Base-by-base conservation (phyloP, 225 moss, liverwort and hornwort genomes). In the Ulota crispa region DNA sequence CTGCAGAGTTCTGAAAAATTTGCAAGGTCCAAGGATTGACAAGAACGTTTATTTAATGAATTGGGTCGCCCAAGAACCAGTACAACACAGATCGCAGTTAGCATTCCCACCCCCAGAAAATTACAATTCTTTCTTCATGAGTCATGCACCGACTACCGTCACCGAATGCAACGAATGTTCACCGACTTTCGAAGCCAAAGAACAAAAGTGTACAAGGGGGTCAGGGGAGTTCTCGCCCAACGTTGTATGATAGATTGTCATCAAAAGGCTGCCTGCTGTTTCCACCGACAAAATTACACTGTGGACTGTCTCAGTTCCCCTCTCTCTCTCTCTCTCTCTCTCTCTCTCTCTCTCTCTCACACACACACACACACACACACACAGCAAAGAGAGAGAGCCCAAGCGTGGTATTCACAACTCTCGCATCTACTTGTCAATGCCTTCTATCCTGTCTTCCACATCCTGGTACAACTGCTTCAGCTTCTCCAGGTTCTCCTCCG, bases 361-460 rank as follows among this genome's bases (percentile, higher is more conserved):
- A n/a, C n/a, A n/a, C n/a, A n/a, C n/a, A n/a, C n/a, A n/a, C n/a
- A n/a, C n/a, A n/a, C n/a, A n/a, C n/a, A n/a, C n/a, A n/a, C n/a
- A n/a, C 28, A 39, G 64, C 15, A 12, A 42, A 68, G 31, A 62
- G 45, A 77, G 50, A 13, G 4, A 14, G 45, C 47, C 64, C 53
- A 26, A 37, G 27, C 68, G 56, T 34, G 28, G 61, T 63, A 74
- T 75, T 83, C 80, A 80, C 80, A 77, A 43, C 30, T 28, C 31
- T 16, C 39, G 39, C 39, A n/a, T 84, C 87, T 85, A 94, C 81
- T 73, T 93, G 82, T 96, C 93, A 68, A 99, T 93, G 30, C 98
- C 98, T 81, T 99, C 98, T 45, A 99, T 99, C 81, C 90, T 94
- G 55, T 99, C 98, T 78, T 99, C 98, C 13, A 99, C 98, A 23